Base-by-base conservation (phyloP, 257 asterid species). In the Primulina tabacum region DNA sequence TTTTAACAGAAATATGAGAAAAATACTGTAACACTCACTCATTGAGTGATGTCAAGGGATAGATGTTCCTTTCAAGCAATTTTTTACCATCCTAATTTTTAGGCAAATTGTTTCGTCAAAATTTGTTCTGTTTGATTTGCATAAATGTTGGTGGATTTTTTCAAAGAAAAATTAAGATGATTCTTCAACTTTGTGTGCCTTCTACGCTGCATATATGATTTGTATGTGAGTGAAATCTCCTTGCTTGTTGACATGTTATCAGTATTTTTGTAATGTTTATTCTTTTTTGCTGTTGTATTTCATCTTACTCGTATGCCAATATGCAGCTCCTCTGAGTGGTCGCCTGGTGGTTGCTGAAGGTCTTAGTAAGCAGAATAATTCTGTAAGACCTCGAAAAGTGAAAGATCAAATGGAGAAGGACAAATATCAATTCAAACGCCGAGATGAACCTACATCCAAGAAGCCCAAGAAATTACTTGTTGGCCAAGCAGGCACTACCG, bases 381-480 rank as follows among this genome's bases (percentile, higher is more conserved):
- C 83, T 65, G 59, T 34, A 61, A 83, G 78, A 75, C 63, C 60
- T 17, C 72, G 40, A 67, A 84, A 73, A 67, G 16, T 4, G 21
- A 81, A 72, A 71, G 80, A 72, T 70, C 73, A 68, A 60, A 67
- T 56, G 18, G 84, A 79, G 76, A 79, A 72, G 60, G 86, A 81
- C 56, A 80, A 71, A 55, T 78, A 65, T 38, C 66, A 77, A 29
- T 82, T 75, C 30, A 79, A 77, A 69, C 72, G 96, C 73, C 82
- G 99, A 73, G 97, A 93, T 56, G 98, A 88, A 73, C 71, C 86
- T 50, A 50, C 38, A 66, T 80, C 75, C 58, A n/a, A 61, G 35
- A 92, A 77, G 77, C 43, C 76, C 78, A 86, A 76, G 61, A 83
- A 85, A 85, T 62, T 69, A 59, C 69, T 72, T 67, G 56, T 70